Evolutionary conservation across 1,139 yeast species (phyloP).

Genomic region (Groenewaldozyma auringiensis): DNA sequence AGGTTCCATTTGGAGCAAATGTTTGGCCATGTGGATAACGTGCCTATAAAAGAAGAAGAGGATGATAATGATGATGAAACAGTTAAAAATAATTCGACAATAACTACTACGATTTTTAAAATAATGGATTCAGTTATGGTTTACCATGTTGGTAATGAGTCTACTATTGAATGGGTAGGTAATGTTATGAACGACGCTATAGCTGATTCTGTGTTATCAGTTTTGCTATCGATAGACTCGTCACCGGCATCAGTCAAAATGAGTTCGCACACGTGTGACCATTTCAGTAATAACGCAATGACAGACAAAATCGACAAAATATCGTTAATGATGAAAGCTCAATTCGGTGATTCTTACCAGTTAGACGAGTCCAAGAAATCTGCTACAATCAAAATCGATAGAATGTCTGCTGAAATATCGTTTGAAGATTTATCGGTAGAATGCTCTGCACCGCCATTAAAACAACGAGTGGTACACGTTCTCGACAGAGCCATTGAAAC

Average conservation of each 20-base stretch:
- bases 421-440: slow-evolving; percentile 58
- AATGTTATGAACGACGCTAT: slow-evolving; percentile 85
- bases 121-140: slow-evolving; percentile 43
- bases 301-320: slow-evolving; percentile 57
- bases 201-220: slow-evolving; percentile 91
- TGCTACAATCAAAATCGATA: slow-evolving; percentile 63
- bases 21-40: slow-evolving; percentile 78
- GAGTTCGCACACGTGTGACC: slow-evolving; percentile 50
- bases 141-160: slow-evolving; percentile 22
- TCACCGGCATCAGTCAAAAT: slow-evolving; percentile 91
- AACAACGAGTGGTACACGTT: slow-evolving; percentile 76
- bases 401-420: slow-evolving; percentile 60
- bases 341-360: slow-evolving; percentile 73
- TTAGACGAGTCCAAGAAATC: slow-evolving; percentile 35
- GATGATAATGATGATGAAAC: slow-evolving; percentile 21
- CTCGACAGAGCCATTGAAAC: slow-evolving; percentile 68
- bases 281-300: slow-evolving; percentile 17
- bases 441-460: slow-evolving; percentile 71
- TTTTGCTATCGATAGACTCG: slow-evolving; percentile 82
- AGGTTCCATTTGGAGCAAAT: slow-evolving; percentile 89
- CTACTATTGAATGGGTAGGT: slow-evolving; percentile 81
- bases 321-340: slow-evolving; percentile 60
- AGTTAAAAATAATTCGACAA: neutral
- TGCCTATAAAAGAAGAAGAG: slow-evolving; percentile 28
- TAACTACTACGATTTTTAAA: slow-evolving; percentile 34